Conservation (phyloP, 179 eudicot genomes). For the Nepenthes alata region DNA sequence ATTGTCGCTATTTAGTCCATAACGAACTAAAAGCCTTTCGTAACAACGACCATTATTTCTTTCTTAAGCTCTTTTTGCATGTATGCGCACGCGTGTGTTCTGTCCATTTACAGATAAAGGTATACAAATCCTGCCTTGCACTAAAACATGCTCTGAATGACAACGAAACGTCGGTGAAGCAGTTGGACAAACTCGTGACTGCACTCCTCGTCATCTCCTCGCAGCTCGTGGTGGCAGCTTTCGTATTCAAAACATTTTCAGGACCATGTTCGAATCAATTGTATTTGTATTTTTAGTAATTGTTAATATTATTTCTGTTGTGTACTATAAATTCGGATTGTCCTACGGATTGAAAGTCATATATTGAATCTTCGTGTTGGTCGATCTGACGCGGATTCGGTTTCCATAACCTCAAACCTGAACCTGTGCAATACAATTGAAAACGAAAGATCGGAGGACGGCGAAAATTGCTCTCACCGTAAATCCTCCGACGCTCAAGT, state of each 20-base stretch:
- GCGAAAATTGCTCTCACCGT: too few relatives aligned
- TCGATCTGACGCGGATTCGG: slow-evolving; percentile 47
- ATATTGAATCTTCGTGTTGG: slow-evolving; percentile 33
- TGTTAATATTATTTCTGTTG: too few relatives aligned
- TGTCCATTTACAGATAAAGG: slow-evolving; percentile 34
- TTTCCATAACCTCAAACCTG: too few relatives aligned
- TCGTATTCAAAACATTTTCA: slow-evolving; percentile 28
- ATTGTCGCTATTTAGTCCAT: too few relatives aligned
- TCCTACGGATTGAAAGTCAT: too few relatives aligned
- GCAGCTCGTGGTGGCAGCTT: slow-evolving; percentile 30
- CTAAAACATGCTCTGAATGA: slow-evolving; percentile 65
- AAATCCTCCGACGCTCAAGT: too few relatives aligned
- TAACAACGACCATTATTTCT: too few relatives aligned
- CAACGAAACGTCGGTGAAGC: slow-evolving; percentile 67
- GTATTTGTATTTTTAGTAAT: slow-evolving; percentile 30
- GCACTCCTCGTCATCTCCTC: slow-evolving; percentile 21
- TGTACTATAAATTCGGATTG: too few relatives aligned
- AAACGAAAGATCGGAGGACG: too few relatives aligned
- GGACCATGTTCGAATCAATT: slow-evolving; percentile 30
- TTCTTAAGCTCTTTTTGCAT: too few relatives aligned
- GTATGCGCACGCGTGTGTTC: background rate
- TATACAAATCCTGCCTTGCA: slow-evolving; percentile 48
- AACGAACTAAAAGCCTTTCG: too few relatives aligned
- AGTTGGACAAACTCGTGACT: slow-evolving; percentile 38
- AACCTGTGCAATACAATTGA: too few relatives aligned